phyloP scores from a whole-genome alignment of 1,139 yeast genomes.

The Citeromyces hawaiiensis region DNA sequence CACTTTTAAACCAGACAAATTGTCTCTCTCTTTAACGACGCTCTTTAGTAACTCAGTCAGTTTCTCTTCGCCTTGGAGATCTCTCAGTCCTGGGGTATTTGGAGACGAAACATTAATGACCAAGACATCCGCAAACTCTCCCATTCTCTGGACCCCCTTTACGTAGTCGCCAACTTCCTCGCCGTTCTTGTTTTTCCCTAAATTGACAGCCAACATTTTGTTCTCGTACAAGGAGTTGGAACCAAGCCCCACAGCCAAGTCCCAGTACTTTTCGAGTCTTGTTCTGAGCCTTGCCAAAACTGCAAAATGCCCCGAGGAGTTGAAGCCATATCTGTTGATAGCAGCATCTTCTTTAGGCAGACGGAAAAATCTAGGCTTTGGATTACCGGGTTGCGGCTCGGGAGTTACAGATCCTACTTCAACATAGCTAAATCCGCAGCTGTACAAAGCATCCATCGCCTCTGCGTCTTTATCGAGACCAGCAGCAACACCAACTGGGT shows the following conservation, averaged over 20 bases:
- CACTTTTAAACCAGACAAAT: slow-evolving; percentile 24
- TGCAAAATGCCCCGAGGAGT: slow-evolving; percentile 74
- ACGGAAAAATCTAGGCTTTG: slow-evolving; percentile 81
- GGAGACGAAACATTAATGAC: slow-evolving; percentile 94
- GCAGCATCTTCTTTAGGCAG: slow-evolving; percentile 79
- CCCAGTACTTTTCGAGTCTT: slow-evolving; percentile 32
- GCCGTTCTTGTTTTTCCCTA: slow-evolving; percentile 87
- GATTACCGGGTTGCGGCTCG: slow-evolving; percentile 86
- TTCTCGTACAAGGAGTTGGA: slow-evolving; percentile 13
- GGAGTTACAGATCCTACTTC: slow-evolving; percentile 95
- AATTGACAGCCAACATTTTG: slow-evolving; percentile 64
- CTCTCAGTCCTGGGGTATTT: slow-evolving; percentile 89
- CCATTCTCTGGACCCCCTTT: slow-evolving; percentile 70
- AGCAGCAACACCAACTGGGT: slow-evolving; percentile 90
- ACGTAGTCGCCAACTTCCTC: slow-evolving; percentile 83
- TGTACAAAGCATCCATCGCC: slow-evolving; percentile 73
- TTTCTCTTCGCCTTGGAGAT: slow-evolving; percentile 66
- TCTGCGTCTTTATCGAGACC: slow-evolving; percentile 93
- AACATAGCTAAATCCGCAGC: slow-evolving; percentile 76
- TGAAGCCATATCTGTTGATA: slow-evolving; percentile 89
- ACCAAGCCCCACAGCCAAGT: not conserved
- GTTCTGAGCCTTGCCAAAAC: slow-evolving; percentile 54
- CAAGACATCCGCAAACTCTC: slow-evolving; percentile 76
- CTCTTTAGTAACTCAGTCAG: slow-evolving; percentile 51
- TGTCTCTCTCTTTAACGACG: slow-evolving; percentile 50